phyloP scores from a whole-genome alignment of 2,329 filamentous ascomycete species.

The Basipetospora chlamydospora region DNA sequence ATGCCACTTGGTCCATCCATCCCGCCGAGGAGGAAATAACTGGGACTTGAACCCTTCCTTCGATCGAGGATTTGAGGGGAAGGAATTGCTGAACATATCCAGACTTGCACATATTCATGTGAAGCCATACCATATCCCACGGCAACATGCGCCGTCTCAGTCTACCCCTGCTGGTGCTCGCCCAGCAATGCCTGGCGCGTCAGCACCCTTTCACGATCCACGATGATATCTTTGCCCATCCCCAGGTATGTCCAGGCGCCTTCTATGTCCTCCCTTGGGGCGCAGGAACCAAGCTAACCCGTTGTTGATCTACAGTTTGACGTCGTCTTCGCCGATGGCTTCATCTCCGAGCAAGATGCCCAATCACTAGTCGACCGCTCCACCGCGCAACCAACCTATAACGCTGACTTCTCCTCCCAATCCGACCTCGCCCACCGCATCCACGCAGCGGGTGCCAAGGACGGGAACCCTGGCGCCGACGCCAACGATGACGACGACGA shows the following conservation, averaged over 20 bases:
- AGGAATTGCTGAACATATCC: too few species aligned
- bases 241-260: slow-evolving; percentile 46
- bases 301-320: slow-evolving; percentile 68
- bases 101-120: slow-evolving; percentile 8
- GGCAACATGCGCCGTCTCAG: slow-evolving; percentile 35
- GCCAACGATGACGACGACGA: slow-evolving; percentile 8
- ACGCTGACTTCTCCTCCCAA: slow-evolving; percentile 10
- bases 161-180: slow-evolving; percentile 26
- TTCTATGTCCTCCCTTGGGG: too few species aligned
- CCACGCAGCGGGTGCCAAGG: neutral
- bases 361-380: slow-evolving; percentile 26
- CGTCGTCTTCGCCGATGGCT: slow-evolving; percentile 58
- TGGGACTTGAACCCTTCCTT: too few species aligned
- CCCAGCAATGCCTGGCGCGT: slow-evolving; percentile 32
- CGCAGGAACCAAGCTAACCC: too few species aligned
- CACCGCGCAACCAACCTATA: slow-evolving; percentile 10
- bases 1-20: slow-evolving; percentile 20
- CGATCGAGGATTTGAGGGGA: too few species aligned
- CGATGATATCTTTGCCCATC: slow-evolving; percentile 75
- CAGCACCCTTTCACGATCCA: slow-evolving; percentile 64
- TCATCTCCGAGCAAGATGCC: slow-evolving; percentile 58
- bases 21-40: too few species aligned
- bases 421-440: slow-evolving; percentile 2
- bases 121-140: neutral
- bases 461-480: neutral